Conservation (phyloP, 164 flowering plant species). For the Vitis cinerea region DNA sequence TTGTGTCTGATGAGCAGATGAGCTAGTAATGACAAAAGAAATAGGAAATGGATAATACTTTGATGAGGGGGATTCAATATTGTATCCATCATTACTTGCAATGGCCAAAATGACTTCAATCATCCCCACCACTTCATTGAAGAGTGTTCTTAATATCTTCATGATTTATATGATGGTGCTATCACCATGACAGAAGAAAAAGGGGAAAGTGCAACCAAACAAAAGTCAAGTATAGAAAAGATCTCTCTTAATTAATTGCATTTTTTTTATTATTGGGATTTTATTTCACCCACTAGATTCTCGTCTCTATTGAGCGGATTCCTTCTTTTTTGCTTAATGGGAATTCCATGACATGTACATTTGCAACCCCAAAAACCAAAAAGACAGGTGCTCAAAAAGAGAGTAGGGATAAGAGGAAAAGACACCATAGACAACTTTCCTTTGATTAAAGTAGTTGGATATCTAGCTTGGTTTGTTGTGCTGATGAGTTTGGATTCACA, state of each 20-base stretch:
- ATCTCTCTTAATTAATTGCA: neutral
- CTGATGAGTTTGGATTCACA: conserved; percentile 24
- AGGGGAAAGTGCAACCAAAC: conserved; percentile 5
- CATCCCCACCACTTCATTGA: conserved; percentile 15
- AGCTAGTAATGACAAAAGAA: conserved; percentile 6
- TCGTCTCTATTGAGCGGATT: too few species aligned
- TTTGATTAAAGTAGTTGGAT: conserved; percentile 26
- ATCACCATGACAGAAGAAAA: conserved; percentile 11
- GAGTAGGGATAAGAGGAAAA: neutral
- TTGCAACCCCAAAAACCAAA: conserved; percentile 2
- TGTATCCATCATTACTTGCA: conserved; percentile 6
- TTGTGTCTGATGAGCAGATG: neutral
- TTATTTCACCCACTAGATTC: neutral
- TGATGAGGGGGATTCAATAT: neutral
- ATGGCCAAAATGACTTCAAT: conserved; percentile 7
- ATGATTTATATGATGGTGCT: neutral
- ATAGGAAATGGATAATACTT: neutral
- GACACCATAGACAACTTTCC: neutral
- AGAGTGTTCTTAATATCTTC: conserved; percentile 2
- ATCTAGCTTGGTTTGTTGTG: conserved; percentile 47
- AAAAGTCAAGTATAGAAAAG: conserved; percentile 1
- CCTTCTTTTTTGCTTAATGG: conserved; percentile 16
- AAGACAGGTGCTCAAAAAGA: neutral
- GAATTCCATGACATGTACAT: conserved; percentile 22
- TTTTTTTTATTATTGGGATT: neutral